Evolutionary conservation across 192 early-diverging fungal species (phyloP).

Genomic region (Paraglomus occultum): DNA sequence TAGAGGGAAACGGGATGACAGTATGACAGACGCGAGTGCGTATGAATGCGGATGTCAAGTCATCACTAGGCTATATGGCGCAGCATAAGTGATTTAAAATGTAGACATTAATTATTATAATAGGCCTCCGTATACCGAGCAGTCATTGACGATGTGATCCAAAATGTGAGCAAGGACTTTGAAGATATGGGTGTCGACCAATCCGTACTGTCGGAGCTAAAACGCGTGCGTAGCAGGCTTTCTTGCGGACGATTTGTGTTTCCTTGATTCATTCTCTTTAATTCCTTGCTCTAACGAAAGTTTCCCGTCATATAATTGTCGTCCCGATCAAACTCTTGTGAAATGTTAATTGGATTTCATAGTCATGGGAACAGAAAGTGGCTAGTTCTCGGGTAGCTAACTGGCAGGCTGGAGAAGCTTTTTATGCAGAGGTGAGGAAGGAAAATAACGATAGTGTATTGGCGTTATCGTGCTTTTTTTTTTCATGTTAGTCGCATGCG

Average conservation of each 20-base stretch:
- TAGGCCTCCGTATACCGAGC: conserved; percentile 71
- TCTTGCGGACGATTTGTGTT: conserved; percentile 12
- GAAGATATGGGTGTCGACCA: conserved; percentile 88
- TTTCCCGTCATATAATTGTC: conserved; percentile 28
- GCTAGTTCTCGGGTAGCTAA: background rate
- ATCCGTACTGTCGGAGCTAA: conserved; percentile 80
- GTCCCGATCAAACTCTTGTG: conserved; percentile 27
- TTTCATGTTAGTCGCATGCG: no score
- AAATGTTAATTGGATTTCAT: background rate
- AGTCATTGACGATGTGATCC: conserved; percentile 94
- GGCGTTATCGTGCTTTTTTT: no score
- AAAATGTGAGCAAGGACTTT: conserved; percentile 83
- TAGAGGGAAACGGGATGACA: no score
- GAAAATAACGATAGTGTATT: no score
- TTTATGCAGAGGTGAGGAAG: no score
- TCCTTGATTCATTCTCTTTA: background rate
- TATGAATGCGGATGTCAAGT: no score
- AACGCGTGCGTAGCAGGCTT: conserved; percentile 51
- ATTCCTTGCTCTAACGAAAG: background rate
- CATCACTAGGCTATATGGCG: no score
- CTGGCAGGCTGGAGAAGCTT: background rate
- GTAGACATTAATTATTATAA: background rate
- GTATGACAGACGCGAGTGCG: no score
- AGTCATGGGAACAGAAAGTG: conserved; percentile 24
- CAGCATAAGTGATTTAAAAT: background rate